Base-by-base conservation (phyloP, 441 rosid species). In the Kokia cookei region DNA sequence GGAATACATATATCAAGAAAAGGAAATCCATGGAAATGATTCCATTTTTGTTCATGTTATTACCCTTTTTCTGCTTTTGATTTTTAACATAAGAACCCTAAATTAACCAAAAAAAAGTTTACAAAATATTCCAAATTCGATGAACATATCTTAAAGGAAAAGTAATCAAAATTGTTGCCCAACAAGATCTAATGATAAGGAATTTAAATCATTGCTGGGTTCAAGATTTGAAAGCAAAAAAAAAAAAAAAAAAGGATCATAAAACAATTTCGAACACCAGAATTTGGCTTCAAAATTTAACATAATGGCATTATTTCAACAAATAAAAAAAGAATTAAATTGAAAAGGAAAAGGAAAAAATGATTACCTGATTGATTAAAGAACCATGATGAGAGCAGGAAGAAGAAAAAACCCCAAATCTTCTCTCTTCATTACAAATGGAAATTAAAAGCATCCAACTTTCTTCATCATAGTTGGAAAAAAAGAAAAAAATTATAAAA, bases 331-430 rank as follows among this genome's bases (percentile, higher is more conserved):
- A 14, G 3, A 40, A 24, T n/a, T 8, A 37, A 29, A 55, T 68
- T 67, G 59, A 72, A 17, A 29, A 32, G 57, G 35, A 32, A 62
- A 32, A 59, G 37, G 73, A 65, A 74, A 72, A 84, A 87, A 89
- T 84, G 85, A 76, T 84, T 78, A 89, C 98, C 94, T 83, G 88
- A 84, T 85, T 85, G 97, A 89, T 91, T 81, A 77, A 79, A 72
- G 86, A 86, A 82, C 78, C 77, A 82, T 81, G 77, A 85, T 65
- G 78, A 80, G 79, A 72, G 64, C 80, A 82, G 62, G 81, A 73
- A 58, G 13, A 32, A 43, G 42, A 71, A 26, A 37, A 47, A 43
- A 29, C 10, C 43, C 69, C 75, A 6, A 27, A 47, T 29, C 59
- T 81, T 72, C 71, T 54, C 40, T 67, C 72, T 65, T 75, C 77